Conservation (phyloP, 768 basidiomycete species). For the Phaeotremella fagi region DNA sequence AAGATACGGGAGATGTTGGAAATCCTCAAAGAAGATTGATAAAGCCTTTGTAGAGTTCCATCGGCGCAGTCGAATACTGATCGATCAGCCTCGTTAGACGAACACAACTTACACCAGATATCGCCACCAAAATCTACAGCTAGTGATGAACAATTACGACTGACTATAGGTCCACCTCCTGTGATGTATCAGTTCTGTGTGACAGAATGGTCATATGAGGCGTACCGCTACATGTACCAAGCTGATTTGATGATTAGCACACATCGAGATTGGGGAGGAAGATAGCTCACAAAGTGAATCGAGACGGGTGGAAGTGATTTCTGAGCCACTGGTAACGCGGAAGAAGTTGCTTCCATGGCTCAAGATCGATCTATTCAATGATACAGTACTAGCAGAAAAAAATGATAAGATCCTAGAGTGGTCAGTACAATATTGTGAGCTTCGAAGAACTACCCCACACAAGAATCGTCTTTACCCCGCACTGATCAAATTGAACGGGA, state of each 20-base stretch:
- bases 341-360: too few species aligned
- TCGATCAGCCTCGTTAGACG: neutral
- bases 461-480: too few species aligned
- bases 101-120: slow-evolving; percentile 39
- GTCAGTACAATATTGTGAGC: too few species aligned
- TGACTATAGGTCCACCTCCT: slow-evolving; percentile 45
- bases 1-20: slow-evolving; percentile 43
- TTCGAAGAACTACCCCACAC: neutral
- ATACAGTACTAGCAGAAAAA: too few species aligned
- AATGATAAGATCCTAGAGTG: too few species aligned
- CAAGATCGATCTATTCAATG: too few species aligned
- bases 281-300: slow-evolving; percentile 39
- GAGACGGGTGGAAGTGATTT: slow-evolving; percentile 30
- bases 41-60: slow-evolving; percentile 36
- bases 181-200: too few species aligned
- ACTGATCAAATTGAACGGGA: neutral
- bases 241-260: slow-evolving; percentile 8
- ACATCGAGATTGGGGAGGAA: neutral
- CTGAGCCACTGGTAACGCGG: too few species aligned
- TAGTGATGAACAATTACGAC: slow-evolving; percentile 43
- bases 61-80: slow-evolving; percentile 47
- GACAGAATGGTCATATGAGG: neutral
- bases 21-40: slow-evolving; percentile 38
- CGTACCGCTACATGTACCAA: slow-evolving; percentile 43
- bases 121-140: slow-evolving; percentile 43